Conservation (phyloP, 805 yeast species). For the Saccharomycopsis oosterbeekiorum region DNA sequence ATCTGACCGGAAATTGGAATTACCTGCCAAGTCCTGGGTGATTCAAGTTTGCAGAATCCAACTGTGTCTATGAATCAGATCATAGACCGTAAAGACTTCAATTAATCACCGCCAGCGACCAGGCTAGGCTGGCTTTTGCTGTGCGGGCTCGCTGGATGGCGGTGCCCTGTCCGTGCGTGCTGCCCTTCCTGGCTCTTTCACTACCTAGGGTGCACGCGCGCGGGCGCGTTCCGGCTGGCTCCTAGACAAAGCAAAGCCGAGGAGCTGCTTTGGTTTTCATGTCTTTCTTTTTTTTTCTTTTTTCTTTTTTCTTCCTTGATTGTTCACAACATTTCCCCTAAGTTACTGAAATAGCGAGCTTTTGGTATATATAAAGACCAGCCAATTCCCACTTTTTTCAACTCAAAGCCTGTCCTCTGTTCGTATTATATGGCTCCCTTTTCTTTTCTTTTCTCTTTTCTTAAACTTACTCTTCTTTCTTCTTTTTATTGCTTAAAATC, state of each 20-base stretch:
- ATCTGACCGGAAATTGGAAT: no score
- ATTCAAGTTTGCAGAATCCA: no score
- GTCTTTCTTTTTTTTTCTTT: not conserved
- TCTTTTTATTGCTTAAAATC: no score
- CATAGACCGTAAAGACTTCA: no score
- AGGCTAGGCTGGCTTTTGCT: no score
- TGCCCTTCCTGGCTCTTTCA: no score
- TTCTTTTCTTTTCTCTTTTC: not conserved
- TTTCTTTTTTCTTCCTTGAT: not conserved
- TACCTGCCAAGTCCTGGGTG: no score
- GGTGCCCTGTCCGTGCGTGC: no score
- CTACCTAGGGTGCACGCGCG: not conserved
- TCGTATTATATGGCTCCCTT: not conserved
- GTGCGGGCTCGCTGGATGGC: no score
- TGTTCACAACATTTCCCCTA: conserved; percentile 12
- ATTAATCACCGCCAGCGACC: no score
- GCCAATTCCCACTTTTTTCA: not conserved
- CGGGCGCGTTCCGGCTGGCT: not conserved
- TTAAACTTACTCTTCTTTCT: no score
- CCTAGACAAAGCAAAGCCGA: not conserved
- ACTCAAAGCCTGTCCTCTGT: not conserved
- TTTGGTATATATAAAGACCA: conserved; percentile 9
- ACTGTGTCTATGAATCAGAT: no score
- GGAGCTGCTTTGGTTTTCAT: not conserved
- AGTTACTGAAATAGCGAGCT: conserved; percentile 19